These are phyloP conservation scores for Candida cerambycidarum DNA, from an alignment of 805 yeast genomes.

Conservation along the genomic window DNA sequence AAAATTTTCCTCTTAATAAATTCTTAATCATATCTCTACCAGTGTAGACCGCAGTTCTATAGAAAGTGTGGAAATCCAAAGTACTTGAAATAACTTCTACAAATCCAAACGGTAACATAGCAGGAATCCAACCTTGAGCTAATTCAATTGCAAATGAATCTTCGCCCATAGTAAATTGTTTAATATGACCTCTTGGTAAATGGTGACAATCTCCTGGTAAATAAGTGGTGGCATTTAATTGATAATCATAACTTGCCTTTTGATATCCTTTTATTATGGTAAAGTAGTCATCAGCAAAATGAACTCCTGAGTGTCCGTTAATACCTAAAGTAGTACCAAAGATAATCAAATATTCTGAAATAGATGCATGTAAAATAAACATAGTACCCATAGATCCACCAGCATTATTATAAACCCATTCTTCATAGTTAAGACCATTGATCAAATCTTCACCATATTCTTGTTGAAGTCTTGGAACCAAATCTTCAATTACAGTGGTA, in stretches of 20 bases:
- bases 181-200: conserved; percentile 66
- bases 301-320: conserved; percentile 95
- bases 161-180: conserved; percentile 83
- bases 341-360: conserved; percentile 87
- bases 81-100: conserved; percentile 78
- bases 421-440: conserved; percentile 69
- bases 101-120: conserved; percentile 96
- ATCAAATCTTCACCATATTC: conserved; percentile 69
- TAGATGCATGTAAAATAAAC: conserved; percentile 92
- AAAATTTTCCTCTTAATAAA: conserved; percentile 70
- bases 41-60: conserved; percentile 69
- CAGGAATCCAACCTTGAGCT: conserved; percentile 99
- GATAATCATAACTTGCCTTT: conserved; percentile 65
- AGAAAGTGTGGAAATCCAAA: conserved; percentile 68
- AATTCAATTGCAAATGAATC: conserved; percentile 88
- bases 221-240: conserved; percentile 67
- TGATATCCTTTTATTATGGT: conserved; percentile 83
- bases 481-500: conserved; percentile 59
- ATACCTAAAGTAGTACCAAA: conserved; percentile 94
- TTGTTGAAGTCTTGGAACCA: conserved; percentile 56
- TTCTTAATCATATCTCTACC: conserved; percentile 76
- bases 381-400: conserved; percentile 99
- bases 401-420: conserved; percentile 97
- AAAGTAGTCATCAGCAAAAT: conserved; percentile 96
- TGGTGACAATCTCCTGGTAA: conserved; percentile 86